Evolutionary conservation across 768 basidiomycete species (phyloP).

Genomic region (Melanogaster broomeanus): DNA sequence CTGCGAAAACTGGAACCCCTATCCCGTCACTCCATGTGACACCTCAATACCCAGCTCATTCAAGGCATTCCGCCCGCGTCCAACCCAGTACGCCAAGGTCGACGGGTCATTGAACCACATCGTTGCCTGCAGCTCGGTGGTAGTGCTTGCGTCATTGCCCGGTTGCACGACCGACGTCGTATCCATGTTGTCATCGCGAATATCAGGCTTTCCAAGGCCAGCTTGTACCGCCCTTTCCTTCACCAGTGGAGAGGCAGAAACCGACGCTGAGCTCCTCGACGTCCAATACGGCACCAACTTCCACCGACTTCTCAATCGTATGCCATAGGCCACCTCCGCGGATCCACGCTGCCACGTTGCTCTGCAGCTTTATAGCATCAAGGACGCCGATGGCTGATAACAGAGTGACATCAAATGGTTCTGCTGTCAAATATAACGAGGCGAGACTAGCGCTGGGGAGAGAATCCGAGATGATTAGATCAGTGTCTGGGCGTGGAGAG

Average conservation of each 20-base stretch:
- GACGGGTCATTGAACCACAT: constrained; percentile 57
- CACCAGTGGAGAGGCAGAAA: not conserved
- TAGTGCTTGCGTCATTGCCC: constrained; percentile 18
- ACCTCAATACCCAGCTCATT: constrained; percentile 47
- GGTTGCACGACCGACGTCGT: not conserved
- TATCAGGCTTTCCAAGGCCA: not conserved
- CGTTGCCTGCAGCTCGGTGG: constrained; percentile 9
- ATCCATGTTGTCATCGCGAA: not conserved
- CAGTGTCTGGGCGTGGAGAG: constrained; percentile 1
- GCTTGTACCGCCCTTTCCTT: not conserved
- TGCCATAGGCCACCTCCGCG: constrained; percentile 50
- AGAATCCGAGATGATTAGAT: not conserved
- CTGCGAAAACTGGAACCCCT: too few species aligned
- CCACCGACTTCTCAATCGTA: constrained; percentile 3
- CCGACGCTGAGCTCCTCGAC: not conserved
- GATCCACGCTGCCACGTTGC: constrained; percentile 71
- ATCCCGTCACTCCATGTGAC: constrained; percentile 42
- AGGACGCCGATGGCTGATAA: constrained; percentile 70
- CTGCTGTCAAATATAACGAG: constrained; percentile 7
- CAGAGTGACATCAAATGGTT: constrained; percentile 48
- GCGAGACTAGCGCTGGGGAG: not conserved
- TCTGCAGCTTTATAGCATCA: constrained; percentile 56
- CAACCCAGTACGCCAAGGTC: constrained; percentile 51
- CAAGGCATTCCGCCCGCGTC: constrained; percentile 51
- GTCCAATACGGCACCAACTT: not conserved